These are phyloP conservation scores for Cruciata laevipes DNA, from an alignment of 257 asterid species.

Conservation along the genomic window DNA sequence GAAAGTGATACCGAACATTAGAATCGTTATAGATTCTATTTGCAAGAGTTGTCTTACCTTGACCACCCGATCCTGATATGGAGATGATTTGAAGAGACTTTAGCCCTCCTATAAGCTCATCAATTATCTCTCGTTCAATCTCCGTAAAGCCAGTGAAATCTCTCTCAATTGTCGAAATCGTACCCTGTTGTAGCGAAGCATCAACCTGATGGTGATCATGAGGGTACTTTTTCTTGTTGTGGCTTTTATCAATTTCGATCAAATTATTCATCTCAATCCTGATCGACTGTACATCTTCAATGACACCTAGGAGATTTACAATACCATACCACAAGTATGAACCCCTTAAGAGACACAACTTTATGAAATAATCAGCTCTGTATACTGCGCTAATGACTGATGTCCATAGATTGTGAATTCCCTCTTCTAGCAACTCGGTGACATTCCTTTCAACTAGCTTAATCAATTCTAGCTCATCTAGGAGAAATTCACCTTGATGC, in stretches of 20 bases:
- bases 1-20: too few species aligned
- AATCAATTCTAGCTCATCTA: background rate
- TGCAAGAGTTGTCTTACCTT: conserved; percentile 6
- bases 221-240: too few species aligned
- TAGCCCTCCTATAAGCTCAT: background rate
- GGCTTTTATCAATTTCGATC: too few species aligned
- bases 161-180: background rate
- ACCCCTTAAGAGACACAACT: too few species aligned
- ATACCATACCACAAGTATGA: too few species aligned
- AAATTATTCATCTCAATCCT: too few species aligned
- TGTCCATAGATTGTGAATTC: background rate
- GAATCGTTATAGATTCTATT: too few species aligned
- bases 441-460: background rate
- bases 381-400: background rate
- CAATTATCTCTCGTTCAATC: background rate
- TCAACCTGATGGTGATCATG: too few species aligned
- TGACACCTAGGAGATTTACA: too few species aligned
- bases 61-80: background rate
- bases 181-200: background rate
- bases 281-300: too few species aligned
- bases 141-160: background rate
- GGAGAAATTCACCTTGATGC: background rate
- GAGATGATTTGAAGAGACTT: background rate
- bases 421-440: too few species aligned
- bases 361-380: background rate